phyloP scores from a whole-genome alignment of 192 early-diverging fungal genomes.

The Tieghemiomyces parasiticus region DNA sequence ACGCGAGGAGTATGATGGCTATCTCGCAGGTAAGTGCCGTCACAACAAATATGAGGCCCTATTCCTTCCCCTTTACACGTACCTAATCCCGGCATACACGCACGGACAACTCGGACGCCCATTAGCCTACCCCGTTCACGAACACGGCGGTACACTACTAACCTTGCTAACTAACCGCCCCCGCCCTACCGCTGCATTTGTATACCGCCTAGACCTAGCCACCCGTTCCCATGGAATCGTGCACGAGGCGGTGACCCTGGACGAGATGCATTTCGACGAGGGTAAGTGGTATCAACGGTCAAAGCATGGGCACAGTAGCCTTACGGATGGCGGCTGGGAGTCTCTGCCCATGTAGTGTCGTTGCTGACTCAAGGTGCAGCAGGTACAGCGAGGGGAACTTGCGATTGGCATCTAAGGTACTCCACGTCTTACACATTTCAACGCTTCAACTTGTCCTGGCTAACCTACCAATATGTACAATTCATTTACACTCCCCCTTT shows the following conservation, averaged over 20 bases:
- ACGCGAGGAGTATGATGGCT: conserved; percentile 31
- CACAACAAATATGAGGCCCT: neutral
- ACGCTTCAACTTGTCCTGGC: neutral
- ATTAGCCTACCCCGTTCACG: neutral
- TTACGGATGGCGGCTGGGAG: neutral
- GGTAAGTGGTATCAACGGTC: neutral
- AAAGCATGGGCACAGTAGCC: neutral
- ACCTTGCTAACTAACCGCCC: no score
- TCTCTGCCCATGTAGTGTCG: neutral
- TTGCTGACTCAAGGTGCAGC: neutral
- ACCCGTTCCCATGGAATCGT: neutral
- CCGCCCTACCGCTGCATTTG: no score
- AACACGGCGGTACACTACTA: neutral
- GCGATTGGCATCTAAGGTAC: neutral
- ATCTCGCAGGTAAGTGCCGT: conserved; percentile 23
- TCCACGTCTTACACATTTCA: neutral
- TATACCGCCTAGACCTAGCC: neutral
- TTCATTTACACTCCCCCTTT: neutral
- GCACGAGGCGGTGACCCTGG: neutral
- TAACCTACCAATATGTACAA: neutral
- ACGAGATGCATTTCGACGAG: neutral
- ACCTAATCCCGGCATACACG: neutral
- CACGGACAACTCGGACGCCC: neutral
- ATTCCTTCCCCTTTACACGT: neutral
- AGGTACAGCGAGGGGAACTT: no score